A percentile compares a stretch with the other conserved stretches of the same genome.
Evolutionary conservation across 495 filamentous ascomycete species (phyloP).

Genomic region (Penicillium robsamsonii): DNA sequence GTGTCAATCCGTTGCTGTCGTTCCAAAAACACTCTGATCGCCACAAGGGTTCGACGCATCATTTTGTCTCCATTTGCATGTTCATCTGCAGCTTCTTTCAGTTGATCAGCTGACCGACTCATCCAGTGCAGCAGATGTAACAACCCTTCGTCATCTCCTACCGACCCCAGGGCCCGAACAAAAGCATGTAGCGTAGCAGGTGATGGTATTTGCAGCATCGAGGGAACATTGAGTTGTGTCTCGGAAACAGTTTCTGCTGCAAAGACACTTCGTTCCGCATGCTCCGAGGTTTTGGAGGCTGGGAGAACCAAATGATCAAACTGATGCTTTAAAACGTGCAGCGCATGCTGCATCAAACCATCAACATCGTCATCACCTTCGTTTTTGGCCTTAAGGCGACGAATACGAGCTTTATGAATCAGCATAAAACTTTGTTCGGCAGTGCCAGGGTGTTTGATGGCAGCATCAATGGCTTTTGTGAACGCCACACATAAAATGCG

Average conservation of each 20-base stretch:
- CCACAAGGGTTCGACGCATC: constrained; percentile 50
- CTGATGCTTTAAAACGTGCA: constrained; percentile 34
- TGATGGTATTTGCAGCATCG: constrained; percentile 41
- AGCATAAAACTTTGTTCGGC: constrained; percentile 28
- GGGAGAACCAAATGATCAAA: constrained; percentile 42
- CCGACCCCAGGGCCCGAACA: constrained; percentile 50
- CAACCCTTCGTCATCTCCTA: constrained; percentile 50
- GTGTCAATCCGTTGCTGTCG: constrained; percentile 12
- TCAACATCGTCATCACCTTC: constrained; percentile 24
- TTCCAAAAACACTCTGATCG: constrained; percentile 54
- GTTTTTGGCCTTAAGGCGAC: constrained; percentile 5
- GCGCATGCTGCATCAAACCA: constrained; percentile 32
- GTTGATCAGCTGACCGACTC: constrained; percentile 35
- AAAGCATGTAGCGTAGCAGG: constrained; percentile 52
- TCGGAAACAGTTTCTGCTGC: constrained; percentile 13
- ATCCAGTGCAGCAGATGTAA: constrained; percentile 55
- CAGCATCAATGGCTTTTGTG: constrained; percentile 39
- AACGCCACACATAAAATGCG: constrained; percentile 46
- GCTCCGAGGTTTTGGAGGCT: constrained; percentile 22
- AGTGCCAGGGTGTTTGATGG: constrained; percentile 22
- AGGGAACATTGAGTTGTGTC: constrained; percentile 27
- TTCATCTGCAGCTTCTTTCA: constrained; percentile 42
- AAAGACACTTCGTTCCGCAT: constrained; percentile 25
- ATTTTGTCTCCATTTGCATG: constrained; percentile 40
- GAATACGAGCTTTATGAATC: constrained; percentile 15